These are phyloP conservation scores for Arabidopsis suecica DNA, from an alignment of 345 rosid genomes.

Conservation along the genomic window DNA sequence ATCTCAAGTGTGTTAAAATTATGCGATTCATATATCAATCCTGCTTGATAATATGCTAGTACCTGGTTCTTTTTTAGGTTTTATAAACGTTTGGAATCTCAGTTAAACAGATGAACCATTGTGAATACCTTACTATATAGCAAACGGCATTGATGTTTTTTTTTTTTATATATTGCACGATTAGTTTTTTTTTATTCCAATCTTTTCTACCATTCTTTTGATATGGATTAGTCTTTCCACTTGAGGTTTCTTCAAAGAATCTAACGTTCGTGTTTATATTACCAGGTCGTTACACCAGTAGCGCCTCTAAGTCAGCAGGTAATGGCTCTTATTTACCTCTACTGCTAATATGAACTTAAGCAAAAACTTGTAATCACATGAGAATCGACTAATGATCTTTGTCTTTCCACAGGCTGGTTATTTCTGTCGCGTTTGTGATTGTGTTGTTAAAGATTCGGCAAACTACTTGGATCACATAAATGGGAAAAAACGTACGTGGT, in stretches of 20 bases:
- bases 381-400: slow-evolving; percentile 24
- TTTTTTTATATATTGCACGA: neutral
- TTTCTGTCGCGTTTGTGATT: slow-evolving; percentile 91
- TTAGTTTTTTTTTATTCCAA: neutral
- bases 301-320: slow-evolving; percentile 99
- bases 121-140: neutral
- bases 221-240: neutral
- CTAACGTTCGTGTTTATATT: slow-evolving; percentile 5
- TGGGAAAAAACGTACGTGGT: slow-evolving; percentile 89
- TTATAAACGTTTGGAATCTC: slow-evolving; percentile 1
- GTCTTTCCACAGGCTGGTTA: slow-evolving; percentile 81
- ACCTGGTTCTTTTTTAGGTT: neutral
- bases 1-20: neutral
- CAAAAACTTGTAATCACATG: neutral
- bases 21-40: neutral
- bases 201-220: slow-evolving; percentile 7
- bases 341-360: slow-evolving; percentile 6
- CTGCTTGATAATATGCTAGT: slow-evolving; percentile 1
- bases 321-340: slow-evolving; percentile 17
- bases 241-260: neutral
- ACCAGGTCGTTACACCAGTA: slow-evolving; percentile 97
- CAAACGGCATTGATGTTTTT: slow-evolving; percentile 7
- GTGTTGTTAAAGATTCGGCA: slow-evolving; percentile 98
- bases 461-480: slow-evolving; percentile 99
- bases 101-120: slow-evolving; percentile 7